A percentile compares a stretch with the other conserved stretches of the same genome.
Evolutionary conservation across 257 asterid genomes (phyloP).

Genomic region (Scutellaria galericulata): DNA sequence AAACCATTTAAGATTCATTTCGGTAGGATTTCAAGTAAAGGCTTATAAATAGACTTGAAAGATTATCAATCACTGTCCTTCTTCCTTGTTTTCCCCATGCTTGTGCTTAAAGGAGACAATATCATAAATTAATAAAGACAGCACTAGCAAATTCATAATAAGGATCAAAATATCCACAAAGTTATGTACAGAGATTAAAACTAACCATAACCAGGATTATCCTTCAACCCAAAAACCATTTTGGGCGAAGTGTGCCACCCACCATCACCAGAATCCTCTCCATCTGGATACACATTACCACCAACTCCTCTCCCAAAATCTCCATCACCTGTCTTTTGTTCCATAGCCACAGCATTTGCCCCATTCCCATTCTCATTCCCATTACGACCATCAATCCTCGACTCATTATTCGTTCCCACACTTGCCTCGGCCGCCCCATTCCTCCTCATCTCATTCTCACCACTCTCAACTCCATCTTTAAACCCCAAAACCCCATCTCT

Average conservation of each 20-base stretch:
- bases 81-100: neutral
- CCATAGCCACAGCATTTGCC: constrained; percentile 44
- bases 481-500: constrained; percentile 43
- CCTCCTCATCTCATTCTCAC: constrained; percentile 43
- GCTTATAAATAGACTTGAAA: neutral
- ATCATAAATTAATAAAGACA: neutral
- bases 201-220: constrained; percentile 90
- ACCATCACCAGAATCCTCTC: constrained; percentile 62
- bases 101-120: neutral
- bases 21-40: neutral
- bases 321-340: constrained; percentile 55
- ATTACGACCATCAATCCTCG: constrained; percentile 43
- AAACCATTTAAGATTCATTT: constrained; percentile 8
- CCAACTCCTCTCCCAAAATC: constrained; percentile 47
- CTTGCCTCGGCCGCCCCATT: constrained; percentile 45
- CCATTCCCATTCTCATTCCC: constrained; percentile 47
- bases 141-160: neutral
- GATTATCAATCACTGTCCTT: neutral
- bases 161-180: constrained; percentile 13
- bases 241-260: constrained; percentile 61
- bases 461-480: constrained; percentile 46
- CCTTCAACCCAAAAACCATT: constrained; percentile 69
- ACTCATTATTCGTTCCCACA: constrained; percentile 40
- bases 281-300: constrained; percentile 46
- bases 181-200: constrained; percentile 14